Evolutionary conservation across 495 filamentous ascomycete species (phyloP).

Genomic region (Rusavskia elegans): DNA sequence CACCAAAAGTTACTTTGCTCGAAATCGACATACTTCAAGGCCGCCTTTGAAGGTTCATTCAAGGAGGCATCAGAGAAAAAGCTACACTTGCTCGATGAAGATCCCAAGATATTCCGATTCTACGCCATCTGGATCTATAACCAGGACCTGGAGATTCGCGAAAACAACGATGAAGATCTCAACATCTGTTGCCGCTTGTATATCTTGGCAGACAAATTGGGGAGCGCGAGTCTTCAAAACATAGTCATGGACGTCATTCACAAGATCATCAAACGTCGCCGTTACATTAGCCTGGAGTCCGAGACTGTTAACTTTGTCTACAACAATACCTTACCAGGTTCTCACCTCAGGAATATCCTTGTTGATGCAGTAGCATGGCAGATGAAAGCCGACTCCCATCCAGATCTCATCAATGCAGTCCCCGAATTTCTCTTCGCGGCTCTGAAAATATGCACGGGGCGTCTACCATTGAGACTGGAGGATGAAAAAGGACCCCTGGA

Average conservation of each 20-base stretch:
- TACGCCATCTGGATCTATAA: conserved; percentile 1
- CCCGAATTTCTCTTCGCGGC: background rate
- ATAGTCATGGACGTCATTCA: background rate
- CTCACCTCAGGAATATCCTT: background rate
- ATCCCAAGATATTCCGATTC: background rate
- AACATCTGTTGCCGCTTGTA: background rate
- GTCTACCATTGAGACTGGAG: background rate
- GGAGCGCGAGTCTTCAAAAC: conserved; percentile 1
- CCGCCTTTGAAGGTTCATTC: background rate
- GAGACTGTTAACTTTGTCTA: background rate
- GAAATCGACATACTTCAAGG: background rate
- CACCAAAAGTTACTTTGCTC: background rate
- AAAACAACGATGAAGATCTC: background rate
- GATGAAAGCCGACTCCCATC: background rate
- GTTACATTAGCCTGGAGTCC: background rate
- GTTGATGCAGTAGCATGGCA: background rate
- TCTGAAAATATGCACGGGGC: background rate
- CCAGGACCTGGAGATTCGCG: background rate
- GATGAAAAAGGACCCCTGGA: background rate
- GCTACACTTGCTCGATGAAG: conserved; percentile 1
- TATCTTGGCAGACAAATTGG: background rate
- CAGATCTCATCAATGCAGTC: background rate
- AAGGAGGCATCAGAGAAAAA: background rate
- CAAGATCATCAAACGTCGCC: background rate
- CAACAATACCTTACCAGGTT: background rate